These are phyloP conservation scores for Aspergillus sp. DNA, from an alignment of 2,329 filamentous ascomycete genomes.

Conservation along the genomic window DNA sequence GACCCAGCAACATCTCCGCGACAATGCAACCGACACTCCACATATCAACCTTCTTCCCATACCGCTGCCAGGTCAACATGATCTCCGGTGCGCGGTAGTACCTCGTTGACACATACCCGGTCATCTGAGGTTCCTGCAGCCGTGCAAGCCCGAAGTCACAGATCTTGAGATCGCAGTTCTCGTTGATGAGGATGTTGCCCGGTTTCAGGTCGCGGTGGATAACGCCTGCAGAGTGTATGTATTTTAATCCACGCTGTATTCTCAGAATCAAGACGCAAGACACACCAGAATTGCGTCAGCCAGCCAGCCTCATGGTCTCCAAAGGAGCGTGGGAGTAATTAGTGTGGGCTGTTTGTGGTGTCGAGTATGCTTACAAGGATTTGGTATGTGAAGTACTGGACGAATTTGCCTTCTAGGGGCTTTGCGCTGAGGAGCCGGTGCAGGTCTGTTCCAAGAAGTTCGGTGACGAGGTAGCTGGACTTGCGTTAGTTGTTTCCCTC, in stretches of 20 bases:
- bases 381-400: conserved; percentile 99
- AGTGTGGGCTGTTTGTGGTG: conserved; percentile 17
- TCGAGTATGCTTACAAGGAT: conserved; percentile 73
- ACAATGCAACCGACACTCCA: conserved; percentile 99
- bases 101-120: conserved; percentile 95
- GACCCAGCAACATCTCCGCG: conserved; percentile 98
- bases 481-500: conserved; percentile 12
- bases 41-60: conserved; percentile 98
- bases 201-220: conserved; percentile 98
- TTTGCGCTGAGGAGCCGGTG: conserved; percentile 93
- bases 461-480: conserved; percentile 91
- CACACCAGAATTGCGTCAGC: conserved; percentile 3
- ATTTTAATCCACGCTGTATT: conserved; percentile 88
- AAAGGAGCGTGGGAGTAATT: conserved; percentile 13
- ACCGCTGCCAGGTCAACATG: conserved; percentile 99
- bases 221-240: conserved; percentile 97
- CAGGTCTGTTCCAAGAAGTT: conserved; percentile 93
- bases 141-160: conserved; percentile 97
- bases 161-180: conserved; percentile 99
- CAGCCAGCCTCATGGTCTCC: neutral
- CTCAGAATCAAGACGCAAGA: conserved; percentile 50
- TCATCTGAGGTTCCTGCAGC: conserved; percentile 99
- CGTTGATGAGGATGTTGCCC: conserved; percentile 98
- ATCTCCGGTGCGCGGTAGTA: conserved; percentile 99
- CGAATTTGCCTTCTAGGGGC: conserved; percentile 98